phyloP scores from a whole-genome alignment of 352 stramenopile genomes.

The Peronospora farinosa region DNA sequence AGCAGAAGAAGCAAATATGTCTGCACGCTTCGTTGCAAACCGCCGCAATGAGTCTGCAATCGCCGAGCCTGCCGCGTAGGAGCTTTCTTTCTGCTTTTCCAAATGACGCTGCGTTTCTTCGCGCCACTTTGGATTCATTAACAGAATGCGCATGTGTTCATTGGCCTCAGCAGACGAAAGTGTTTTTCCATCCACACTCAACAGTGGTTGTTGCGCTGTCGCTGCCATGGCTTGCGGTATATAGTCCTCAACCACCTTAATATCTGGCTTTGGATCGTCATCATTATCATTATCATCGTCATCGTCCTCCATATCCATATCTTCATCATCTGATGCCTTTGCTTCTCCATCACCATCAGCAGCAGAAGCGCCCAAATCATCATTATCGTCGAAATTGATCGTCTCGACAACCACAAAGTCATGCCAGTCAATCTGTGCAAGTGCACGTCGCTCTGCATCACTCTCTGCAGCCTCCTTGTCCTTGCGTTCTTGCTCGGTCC shows the following conservation, averaged over 20 bases:
- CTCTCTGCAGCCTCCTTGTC: slow-evolving; percentile 65
- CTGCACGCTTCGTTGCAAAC: slow-evolving; percentile 88
- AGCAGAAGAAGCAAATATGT: slow-evolving; percentile 91
- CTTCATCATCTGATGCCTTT: slow-evolving; percentile 73
- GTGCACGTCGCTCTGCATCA: slow-evolving; percentile 65
- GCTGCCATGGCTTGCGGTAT: slow-evolving; percentile 44
- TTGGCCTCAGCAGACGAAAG: slow-evolving; percentile 84
- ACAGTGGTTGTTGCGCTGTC: slow-evolving; percentile 36
- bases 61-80: slow-evolving; percentile 89
- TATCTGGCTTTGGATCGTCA: slow-evolving; percentile 46
- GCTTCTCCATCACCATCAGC: slow-evolving; percentile 19
- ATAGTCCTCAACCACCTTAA: slow-evolving; percentile 86
- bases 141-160: slow-evolving; percentile 99
- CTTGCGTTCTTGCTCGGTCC: slow-evolving; percentile 65
- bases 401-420: slow-evolving; percentile 99
- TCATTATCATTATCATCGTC: slow-evolving; percentile 68
- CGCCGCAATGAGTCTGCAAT: slow-evolving; percentile 93
- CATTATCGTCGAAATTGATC: slow-evolving; percentile 92
- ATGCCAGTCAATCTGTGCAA: slow-evolving; percentile 95
- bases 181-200: slow-evolving; percentile 85
- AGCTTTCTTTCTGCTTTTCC: slow-evolving; percentile 96
- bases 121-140: slow-evolving; percentile 97
- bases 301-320: slow-evolving; percentile 86
- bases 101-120: slow-evolving; percentile 93
- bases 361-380: slow-evolving; percentile 48